Base-by-base conservation (phyloP, 106 monocot species). In the Dendrobium nobile region DNA sequence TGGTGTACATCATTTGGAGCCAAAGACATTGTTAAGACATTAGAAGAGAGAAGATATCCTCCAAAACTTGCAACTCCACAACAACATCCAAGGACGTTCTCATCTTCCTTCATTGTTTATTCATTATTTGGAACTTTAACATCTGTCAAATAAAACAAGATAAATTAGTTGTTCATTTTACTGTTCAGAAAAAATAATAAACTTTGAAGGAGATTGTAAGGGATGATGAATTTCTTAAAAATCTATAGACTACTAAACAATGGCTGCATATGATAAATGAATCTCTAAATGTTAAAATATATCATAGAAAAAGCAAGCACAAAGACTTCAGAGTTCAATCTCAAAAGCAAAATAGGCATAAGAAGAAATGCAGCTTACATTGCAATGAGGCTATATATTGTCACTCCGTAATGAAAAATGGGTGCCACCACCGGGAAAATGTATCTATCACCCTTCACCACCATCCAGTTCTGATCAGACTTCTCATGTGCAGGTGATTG, bases 381-480 rank as follows among this genome's bases (percentile, higher is more conserved):
- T 58, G 92, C 92, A 75, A 92, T 24, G 75, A 79, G 31, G 84
- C 82, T 58, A 92, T 89, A 47, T 92, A 92, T 59, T 89, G 28
- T 87, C 89, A 82, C 92, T 68, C 92, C 92, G 80, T 89, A 84
- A 44, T 89, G 89, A 80, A 92, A 92, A 92, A 78, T 92, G 92
- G 48, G 92, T 92, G 10, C 92, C 92, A 61, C 92, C 92, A 7
- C 92, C 92, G 68, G 92, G 92, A 81, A 92, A 92, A 43, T 82
- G 77, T 75, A 92, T 83, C 82, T 92, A 33, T 92, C 89, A 41
- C 92, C 89, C 79, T 87, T 87, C 22, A 87, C 92, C 84, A 92
- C 78, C 92, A 92, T 92, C 92, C 92, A 92, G 61, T 87, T 89
- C 73, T 92, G 92, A 77, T 92, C 92, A 76, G 92, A 92, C 77